Percentiles rank a stretch among this genome's conserved stretches.
Evolutionary conservation across 495 filamentous ascomycete genomes (phyloP).

Genomic region (Talaromyces wortmannii): DNA sequence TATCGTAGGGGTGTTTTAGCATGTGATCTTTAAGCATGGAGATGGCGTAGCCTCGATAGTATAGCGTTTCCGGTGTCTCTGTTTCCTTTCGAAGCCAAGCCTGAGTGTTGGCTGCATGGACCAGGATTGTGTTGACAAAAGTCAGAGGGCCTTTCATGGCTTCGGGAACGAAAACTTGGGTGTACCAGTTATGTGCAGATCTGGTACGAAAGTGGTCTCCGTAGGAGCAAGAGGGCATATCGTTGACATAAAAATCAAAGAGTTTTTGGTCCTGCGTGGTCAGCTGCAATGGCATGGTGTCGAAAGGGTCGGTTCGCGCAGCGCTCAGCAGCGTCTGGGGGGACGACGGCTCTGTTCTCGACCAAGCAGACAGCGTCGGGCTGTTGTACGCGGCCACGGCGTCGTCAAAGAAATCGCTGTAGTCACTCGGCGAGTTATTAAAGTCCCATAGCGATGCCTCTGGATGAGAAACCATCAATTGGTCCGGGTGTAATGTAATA

Average conservation of each 20-base stretch:
- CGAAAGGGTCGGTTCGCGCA: constrained; percentile 31
- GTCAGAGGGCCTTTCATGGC: constrained; percentile 31
- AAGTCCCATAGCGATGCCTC: neutral
- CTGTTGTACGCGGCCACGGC: neutral
- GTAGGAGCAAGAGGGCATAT: constrained; percentile 33
- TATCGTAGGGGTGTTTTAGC: constrained; percentile 16
- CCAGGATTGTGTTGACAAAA: constrained; percentile 30
- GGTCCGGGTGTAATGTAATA: neutral
- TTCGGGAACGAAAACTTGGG: constrained; percentile 26
- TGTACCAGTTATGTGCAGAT: constrained; percentile 36
- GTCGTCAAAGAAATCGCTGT: neutral
- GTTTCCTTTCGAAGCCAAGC: constrained; percentile 27
- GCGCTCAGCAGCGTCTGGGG: constrained; percentile 28
- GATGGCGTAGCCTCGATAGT: constrained; percentile 21
- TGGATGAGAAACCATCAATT: neutral
- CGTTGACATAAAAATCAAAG: constrained; percentile 34
- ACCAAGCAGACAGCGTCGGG: neutral
- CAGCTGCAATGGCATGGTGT: constrained; percentile 23
- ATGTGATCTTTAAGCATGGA: constrained; percentile 27
- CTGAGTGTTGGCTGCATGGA: constrained; percentile 32
- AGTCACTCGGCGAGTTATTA: neutral
- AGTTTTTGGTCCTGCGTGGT: constrained; percentile 21
- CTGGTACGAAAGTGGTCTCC: constrained; percentile 22
- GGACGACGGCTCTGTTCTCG: constrained; percentile 9
- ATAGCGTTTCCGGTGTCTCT: constrained; percentile 17